Conservation (phyloP, 225 moss, liverwort and hornwort species). For the Anthoceros angustus region DNA sequence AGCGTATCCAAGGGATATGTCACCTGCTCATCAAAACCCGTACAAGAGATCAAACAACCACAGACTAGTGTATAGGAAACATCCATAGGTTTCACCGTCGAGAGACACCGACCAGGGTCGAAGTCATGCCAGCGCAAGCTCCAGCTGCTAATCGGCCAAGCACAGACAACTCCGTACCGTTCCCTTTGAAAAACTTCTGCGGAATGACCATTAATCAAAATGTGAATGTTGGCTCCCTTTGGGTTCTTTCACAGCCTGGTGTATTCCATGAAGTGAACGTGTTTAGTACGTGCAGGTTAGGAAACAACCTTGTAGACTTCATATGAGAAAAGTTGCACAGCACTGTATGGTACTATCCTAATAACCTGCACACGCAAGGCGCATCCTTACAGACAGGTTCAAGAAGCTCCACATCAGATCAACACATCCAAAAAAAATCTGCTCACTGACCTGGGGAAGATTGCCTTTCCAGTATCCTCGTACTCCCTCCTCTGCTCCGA, state of each 20-base stretch:
- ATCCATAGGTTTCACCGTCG: not conserved
- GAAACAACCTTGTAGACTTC: constrained; percentile 56
- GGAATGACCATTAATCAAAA: not conserved
- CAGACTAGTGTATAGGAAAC: not conserved
- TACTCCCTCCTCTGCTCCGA: constrained; percentile 65
- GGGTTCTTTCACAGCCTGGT: not conserved
- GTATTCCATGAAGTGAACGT: not conserved
- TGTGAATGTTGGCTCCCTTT: not conserved
- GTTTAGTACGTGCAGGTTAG: not conserved
- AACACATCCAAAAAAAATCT: not conserved
- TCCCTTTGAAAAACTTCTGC: constrained; percentile 53
- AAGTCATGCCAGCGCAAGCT: constrained; percentile 88
- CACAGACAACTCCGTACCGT: constrained; percentile 52
- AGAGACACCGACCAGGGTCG: constrained; percentile 44
- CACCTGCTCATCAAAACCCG: constrained; percentile 18
- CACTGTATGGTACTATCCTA: constrained; percentile 80
- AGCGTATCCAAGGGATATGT: constrained; percentile 78
- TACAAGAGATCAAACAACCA: not conserved
- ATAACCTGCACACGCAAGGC: constrained; percentile 28
- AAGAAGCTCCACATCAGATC: not conserved
- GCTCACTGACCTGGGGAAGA: constrained; percentile 44
- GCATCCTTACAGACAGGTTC: constrained; percentile 7
- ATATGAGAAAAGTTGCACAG: constrained; percentile 81
- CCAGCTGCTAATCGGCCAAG: constrained; percentile 61
- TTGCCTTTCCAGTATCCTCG: constrained; percentile 80